Evolutionary conservation across 1,284 basidiomycete species (phyloP), one percentile per base, ranked within the genome.

Genomic region (Rhodotorula sp.): DNA sequence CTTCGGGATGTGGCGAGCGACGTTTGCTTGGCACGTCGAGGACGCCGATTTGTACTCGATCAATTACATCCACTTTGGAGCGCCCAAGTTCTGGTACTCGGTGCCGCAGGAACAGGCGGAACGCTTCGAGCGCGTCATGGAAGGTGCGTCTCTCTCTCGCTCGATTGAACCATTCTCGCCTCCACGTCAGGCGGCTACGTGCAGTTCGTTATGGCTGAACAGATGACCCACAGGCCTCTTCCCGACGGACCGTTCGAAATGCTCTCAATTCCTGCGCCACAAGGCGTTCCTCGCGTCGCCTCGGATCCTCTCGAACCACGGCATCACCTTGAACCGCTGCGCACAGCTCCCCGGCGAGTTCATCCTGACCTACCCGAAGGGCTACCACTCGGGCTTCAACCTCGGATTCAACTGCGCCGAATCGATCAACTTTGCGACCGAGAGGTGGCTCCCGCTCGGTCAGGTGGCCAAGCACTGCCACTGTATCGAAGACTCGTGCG

Each of bases 1-100:
- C 82, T 98, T 97, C 81, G 95, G 95, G 75, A 97, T 97, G 93
- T 99, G 95, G 95, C 86, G 93, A 64, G 95, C 97, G 21, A 95
- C 93, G 0, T 97, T 99, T 81, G 93, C 95, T 0, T 99, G 97
- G 97, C 95, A 99, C 78, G 95, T 99, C 60, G 95, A 99, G 78
- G 87, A 86, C 64, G 77, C 76, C 28, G 95, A 98, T 80, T 85
- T 99, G 5, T 97, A 95, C 83, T 95, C 93, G 67, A 99, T 99
- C 84, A 99, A 98, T 81, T 98, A 97, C 80, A 94, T 99, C 72
- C 95, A 99, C 81, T 99, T 98, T 79, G 95, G 95, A 4, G 95
- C 95, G 0, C 95, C 94, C 1, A 99, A 87, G 79, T 85, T 92
- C 80, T 99, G 97, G 95, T 99, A 99, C 81, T 89, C 94, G 0